Evolutionary conservation across 257 asterid species (phyloP).

Genomic region (Przewalskia tangutica): DNA sequence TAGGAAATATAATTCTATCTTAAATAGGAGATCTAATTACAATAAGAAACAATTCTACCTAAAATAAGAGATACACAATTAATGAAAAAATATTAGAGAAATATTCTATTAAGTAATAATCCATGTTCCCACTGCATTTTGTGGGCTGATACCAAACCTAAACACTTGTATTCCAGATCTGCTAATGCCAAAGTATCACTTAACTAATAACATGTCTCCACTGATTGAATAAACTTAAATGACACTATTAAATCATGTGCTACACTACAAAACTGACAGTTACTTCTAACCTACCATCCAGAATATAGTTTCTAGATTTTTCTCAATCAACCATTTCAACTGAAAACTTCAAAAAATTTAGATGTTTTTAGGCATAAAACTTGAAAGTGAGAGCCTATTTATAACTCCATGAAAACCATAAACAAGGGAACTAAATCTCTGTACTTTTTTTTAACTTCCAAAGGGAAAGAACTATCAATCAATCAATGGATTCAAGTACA

Average conservation of each 20-base stretch:
- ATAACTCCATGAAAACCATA: neutral
- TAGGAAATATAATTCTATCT: no score
- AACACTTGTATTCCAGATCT: conserved; percentile 2
- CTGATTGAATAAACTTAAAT: neutral
- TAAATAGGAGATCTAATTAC: no score
- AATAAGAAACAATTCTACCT: no score
- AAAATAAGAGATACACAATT: no score
- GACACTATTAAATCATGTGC: neutral
- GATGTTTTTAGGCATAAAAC: neutral
- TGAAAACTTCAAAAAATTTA: neutral
- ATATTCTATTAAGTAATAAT: no score
- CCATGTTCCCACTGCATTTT: neutral
- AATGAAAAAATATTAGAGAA: no score
- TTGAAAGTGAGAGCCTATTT: neutral
- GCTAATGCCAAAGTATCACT: neutral
- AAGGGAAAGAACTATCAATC: neutral
- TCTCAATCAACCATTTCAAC: neutral
- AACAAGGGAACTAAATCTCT: neutral
- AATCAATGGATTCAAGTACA: neutral
- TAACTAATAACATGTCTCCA: neutral
- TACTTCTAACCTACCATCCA: neutral
- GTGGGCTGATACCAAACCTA: neutral
- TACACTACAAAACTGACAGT: neutral
- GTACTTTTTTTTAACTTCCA: neutral
- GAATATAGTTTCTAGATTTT: neutral